These are phyloP conservation scores for Alloteropsis angusta DNA, from an alignment of 202 grass and related monocot genomes.

Conservation along the genomic window DNA sequence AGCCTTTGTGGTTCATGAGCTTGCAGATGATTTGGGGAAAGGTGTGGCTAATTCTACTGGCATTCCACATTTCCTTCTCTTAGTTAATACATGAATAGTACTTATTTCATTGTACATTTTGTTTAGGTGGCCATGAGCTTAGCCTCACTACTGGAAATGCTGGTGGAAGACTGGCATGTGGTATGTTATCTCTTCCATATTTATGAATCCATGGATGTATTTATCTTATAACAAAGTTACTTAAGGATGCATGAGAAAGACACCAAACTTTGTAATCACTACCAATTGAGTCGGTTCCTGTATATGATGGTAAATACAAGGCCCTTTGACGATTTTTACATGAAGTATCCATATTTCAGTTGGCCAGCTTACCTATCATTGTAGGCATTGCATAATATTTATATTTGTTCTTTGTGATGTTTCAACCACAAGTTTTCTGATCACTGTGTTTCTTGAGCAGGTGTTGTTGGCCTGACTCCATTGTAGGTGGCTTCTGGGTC, in stretches of 20 bases:
- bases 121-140: conserved; percentile 86
- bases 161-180: conserved; percentile 94
- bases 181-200: conserved; percentile 33
- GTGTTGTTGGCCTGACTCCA: conserved; percentile 75
- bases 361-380: not conserved
- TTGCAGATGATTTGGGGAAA: conserved; percentile 97
- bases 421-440: not conserved
- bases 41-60: conserved; percentile 32
- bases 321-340: not conserved
- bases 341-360: not conserved
- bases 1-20: conserved; percentile 97
- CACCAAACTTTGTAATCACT: not conserved
- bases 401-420: not conserved
- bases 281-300: not conserved
- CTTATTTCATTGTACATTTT: conserved; percentile 2
- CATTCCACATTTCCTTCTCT: not conserved
- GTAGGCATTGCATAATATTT: not conserved
- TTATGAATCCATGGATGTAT: not conserved
- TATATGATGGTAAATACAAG: not conserved
- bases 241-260: not conserved
- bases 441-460: conserved; percentile 27
- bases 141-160: conserved; percentile 93
- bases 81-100: not conserved
- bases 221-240: not conserved
- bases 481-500: conserved; percentile 24